Conservation (phyloP, 2,329 filamentous ascomycete genomes). For the Colletotrichum limetticola region DNA sequence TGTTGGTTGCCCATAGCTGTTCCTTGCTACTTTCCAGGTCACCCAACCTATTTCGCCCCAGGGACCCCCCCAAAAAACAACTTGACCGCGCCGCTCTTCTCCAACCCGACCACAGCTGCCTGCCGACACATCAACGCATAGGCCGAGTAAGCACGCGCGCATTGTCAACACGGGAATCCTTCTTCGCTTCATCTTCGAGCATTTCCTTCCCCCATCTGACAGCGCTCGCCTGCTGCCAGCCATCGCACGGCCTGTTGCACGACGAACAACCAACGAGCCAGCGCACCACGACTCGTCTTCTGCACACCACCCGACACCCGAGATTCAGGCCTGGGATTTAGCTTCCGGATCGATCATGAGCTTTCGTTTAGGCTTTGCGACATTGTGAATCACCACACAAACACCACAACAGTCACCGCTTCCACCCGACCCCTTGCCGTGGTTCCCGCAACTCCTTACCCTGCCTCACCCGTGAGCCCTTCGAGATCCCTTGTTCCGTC, state of each 20-base stretch:
- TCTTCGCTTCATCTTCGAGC: not conserved
- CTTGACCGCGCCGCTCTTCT: conserved; percentile 6
- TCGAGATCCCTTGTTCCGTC: not conserved
- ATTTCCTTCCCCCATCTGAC: not conserved
- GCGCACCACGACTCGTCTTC: not conserved
- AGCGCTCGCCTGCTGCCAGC: not conserved
- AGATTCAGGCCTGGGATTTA: conserved; percentile 3
- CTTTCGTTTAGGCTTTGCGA: conserved; percentile 23
- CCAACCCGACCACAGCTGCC: not conserved
- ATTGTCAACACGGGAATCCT: conserved; percentile 1
- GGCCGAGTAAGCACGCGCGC: conserved; percentile 9
- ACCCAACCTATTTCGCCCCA: not conserved
- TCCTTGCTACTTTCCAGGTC: conserved; percentile 6
- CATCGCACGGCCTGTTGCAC: conserved; percentile 13
- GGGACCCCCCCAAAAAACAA: not conserved
- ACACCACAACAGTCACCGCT: not conserved
- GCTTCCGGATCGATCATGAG: conserved; percentile 16
- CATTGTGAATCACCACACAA: conserved; percentile 25
- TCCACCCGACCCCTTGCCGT: not conserved
- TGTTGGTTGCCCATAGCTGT: conserved; percentile 22
- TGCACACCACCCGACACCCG: conserved; percentile 13
- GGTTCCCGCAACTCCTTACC: not conserved
- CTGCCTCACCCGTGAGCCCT: not conserved
- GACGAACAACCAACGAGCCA: not conserved
- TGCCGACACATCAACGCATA: not conserved